phyloP scores from a whole-genome alignment of 2,329 filamentous ascomycete species.

The Colletotrichum sp. region DNA sequence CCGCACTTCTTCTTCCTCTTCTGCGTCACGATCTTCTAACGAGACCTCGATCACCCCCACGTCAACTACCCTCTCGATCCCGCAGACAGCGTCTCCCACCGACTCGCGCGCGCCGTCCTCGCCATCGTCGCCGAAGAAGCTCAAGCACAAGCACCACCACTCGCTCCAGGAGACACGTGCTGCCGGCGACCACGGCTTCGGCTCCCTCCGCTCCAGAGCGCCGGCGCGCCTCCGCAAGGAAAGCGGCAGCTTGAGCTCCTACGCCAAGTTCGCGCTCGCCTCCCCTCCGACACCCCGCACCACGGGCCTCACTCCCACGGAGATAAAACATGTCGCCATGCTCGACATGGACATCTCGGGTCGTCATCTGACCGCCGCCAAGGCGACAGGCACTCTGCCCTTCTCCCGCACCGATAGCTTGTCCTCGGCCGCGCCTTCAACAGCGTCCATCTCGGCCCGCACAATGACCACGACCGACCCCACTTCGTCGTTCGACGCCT shows the following conservation, averaged over 20 bases:
- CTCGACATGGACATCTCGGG: constrained; percentile 27
- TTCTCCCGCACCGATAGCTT: constrained; percentile 49
- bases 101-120: constrained; percentile 21
- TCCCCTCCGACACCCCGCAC: not conserved
- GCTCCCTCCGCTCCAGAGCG: not conserved
- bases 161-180: constrained; percentile 4
- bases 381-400: constrained; percentile 37
- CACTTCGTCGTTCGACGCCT: constrained; percentile 45
- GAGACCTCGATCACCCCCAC: constrained; percentile 18
- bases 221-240: constrained; percentile 11
- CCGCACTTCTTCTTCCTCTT: constrained; percentile 35
- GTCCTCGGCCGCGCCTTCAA: constrained; percentile 50
- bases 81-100: constrained; percentile 6
- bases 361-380: constrained; percentile 25
- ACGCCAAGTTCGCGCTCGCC: constrained; percentile 4
- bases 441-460: constrained; percentile 43
- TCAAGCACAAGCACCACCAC: constrained; percentile 12
- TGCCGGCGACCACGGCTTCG: not conserved
- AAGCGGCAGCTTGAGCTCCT: constrained; percentile 10
- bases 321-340: constrained; percentile 43
- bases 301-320: constrained; percentile 22
- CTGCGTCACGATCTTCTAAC: constrained; percentile 26
- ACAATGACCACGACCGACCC: constrained; percentile 56
- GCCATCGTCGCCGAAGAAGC: constrained; percentile 17
- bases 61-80: constrained; percentile 14